Conservation (phyloP, 2,329 filamentous ascomycete species). For the Fragosphaeria purpurea region DNA sequence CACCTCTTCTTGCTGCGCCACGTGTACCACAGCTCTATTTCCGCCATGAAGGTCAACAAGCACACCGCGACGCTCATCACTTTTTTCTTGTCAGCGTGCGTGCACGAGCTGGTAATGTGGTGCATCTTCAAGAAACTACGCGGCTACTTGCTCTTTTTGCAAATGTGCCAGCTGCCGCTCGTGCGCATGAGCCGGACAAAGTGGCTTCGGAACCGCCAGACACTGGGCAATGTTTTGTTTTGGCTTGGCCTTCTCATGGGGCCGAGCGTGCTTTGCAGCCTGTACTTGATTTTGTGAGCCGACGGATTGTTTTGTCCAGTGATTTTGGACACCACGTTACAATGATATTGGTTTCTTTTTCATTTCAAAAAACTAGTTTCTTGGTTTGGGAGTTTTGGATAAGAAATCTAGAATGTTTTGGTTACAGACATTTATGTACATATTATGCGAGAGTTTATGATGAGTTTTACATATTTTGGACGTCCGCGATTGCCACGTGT, state of each 20-base stretch:
- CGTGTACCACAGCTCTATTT: conserved; percentile 71
- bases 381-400: no score
- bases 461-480: no score
- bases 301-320: not conserved
- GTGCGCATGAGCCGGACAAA: conserved; percentile 57
- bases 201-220: conserved; percentile 51
- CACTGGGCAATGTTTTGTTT: conserved; percentile 64
- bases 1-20: conserved; percentile 69
- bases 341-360: not conserved
- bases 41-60: conserved; percentile 59
- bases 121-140: conserved; percentile 69
- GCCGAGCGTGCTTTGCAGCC: conserved; percentile 54
- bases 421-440: no score
- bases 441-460: no score
- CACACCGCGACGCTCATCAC: conserved; percentile 65
- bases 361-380: no score
- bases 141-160: conserved; percentile 62
- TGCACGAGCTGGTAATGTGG: conserved; percentile 72
- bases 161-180: conserved; percentile 65
- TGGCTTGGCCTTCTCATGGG: conserved; percentile 73
- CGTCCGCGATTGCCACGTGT: no score
- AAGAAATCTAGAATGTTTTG: no score
- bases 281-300: conserved; percentile 46
- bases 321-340: no score
- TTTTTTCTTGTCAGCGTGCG: conserved; percentile 59